Percentiles rank a stretch among this genome's conserved stretches.
These are phyloP conservation scores for Gaultheria prostrata DNA, from an alignment of 148 eudicot species.

Conservation along the genomic window DNA sequence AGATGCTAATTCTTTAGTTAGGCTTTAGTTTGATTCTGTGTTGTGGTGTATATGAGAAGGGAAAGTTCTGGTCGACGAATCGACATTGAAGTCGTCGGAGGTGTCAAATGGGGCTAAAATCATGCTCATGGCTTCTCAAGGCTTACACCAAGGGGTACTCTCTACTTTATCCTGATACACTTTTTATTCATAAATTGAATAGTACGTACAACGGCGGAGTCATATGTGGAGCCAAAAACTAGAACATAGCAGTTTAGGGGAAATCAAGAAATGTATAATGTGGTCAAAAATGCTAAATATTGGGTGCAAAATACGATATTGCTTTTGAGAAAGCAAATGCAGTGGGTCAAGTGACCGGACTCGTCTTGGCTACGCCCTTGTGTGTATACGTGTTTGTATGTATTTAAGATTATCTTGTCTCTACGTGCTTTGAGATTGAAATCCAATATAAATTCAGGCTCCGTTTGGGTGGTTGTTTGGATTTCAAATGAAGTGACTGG, in stretches of 20 bases:
- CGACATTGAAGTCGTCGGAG: constrained; percentile 47
- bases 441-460: not conserved
- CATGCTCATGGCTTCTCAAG: constrained; percentile 89
- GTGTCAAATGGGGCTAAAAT: constrained; percentile 59
- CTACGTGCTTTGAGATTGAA: not conserved
- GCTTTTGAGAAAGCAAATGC: no score
- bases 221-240: no score
- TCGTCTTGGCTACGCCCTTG: no score
- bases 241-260: no score
- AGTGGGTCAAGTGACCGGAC: no score
- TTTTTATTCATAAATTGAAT: not conserved
- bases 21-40: not conserved
- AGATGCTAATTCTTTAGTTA: not conserved
- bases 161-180: not conserved
- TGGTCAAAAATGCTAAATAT: no score
- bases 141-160: constrained; percentile 91
- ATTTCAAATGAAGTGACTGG: not conserved
- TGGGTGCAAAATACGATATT: no score
- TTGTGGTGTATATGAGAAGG: constrained; percentile 33
- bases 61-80: constrained; percentile 52
- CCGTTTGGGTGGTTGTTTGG: not conserved
- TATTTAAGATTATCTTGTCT: not conserved
- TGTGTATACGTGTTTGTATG: not conserved
- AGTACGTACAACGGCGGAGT: no score
- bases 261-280: no score